phyloP scores from a whole-genome alignment of 192 early-diverging fungal genomes.

The Obelidium mucronatum region DNA sequence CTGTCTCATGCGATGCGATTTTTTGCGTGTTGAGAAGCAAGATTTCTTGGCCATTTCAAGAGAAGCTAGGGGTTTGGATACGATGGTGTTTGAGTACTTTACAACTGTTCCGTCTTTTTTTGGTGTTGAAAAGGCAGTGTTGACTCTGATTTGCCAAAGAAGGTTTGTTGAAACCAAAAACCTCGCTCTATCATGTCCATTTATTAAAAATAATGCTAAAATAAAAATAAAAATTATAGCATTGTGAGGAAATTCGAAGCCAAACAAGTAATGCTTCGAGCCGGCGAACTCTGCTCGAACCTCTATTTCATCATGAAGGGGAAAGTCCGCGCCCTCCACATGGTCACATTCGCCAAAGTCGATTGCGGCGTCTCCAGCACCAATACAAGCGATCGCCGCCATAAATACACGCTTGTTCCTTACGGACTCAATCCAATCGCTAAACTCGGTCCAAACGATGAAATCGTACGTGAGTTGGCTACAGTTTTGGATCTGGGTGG shows the following conservation, averaged over 20 bases:
- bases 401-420: constrained; percentile 31
- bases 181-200: too few species aligned
- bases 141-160: constrained; percentile 20
- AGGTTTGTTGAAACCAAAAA: constrained; percentile 29
- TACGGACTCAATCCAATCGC: background rate
- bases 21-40: constrained; percentile 32
- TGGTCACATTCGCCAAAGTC: constrained; percentile 27
- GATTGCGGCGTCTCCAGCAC: constrained; percentile 3
- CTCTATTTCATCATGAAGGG: constrained; percentile 36
- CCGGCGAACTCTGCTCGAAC: constrained; percentile 38
- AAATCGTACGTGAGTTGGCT: constrained; percentile 38
- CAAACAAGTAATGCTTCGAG: constrained; percentile 28
- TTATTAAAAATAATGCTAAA: too few species aligned
- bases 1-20: constrained; percentile 31
- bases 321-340: constrained; percentile 31
- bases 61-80: constrained; percentile 30
- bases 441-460: constrained; percentile 4
- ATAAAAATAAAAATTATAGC: too few species aligned
- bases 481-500: constrained; percentile 24
- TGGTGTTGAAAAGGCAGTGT: constrained; percentile 21
- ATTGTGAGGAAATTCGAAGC: constrained; percentile 31
- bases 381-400: background rate
- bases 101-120: constrained; percentile 35
- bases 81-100: constrained; percentile 34
- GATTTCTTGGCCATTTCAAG: constrained; percentile 32